Base-by-base conservation (phyloP, 192 early-diverging fungal species). In the Linnemannia elongata region DNA sequence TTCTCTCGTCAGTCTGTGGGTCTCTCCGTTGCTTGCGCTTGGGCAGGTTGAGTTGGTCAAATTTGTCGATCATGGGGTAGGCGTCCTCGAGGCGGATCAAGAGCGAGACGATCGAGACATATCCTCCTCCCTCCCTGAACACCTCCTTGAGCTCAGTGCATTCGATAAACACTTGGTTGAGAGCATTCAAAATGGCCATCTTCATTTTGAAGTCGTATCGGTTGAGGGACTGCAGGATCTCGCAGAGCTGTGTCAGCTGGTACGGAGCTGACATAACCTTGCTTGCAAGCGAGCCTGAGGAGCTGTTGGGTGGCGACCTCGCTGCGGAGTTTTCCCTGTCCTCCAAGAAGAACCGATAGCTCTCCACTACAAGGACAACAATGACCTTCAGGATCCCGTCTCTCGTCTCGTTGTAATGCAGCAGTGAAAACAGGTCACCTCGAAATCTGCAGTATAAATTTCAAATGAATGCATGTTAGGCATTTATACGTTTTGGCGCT, bases 51-150 rank as follows among this genome's bases (percentile, higher is more conserved):
- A 78, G 75, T 13, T 73, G 30, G 30, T 81, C 88, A 55, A 54
- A 82, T 38, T 76, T 85, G 3, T 74, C 74, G 20, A 78, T 85
- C 66, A 76, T 13, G 6, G 42, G 47, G 81, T 93, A 92, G 2
- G 89, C 89, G 70, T 88, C 87, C 76, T 92, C 92, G 7, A 94
- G 76, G 13, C 93, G 78, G 27, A 94, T 90, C 4, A 94, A 74
- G 18, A 92, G 88, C 4, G 93, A 94, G 4, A 94, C 89, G 22
- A 94, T 81, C 24, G 90, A 91, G 24, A 93, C 87, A 72, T 92
- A 94, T 35, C 94, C 94, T 8, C 94, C 93, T 44, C 83, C 87
- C 49, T 87, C 83, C 44, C 94, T 88, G 57, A 94, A 94, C 33
- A 91, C 91, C 69, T 92, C 90, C 45, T 89, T 84, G 52, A 92